phyloP scores from a whole-genome alignment of 164 flowering plant species.

The Akebia trifoliata region DNA sequence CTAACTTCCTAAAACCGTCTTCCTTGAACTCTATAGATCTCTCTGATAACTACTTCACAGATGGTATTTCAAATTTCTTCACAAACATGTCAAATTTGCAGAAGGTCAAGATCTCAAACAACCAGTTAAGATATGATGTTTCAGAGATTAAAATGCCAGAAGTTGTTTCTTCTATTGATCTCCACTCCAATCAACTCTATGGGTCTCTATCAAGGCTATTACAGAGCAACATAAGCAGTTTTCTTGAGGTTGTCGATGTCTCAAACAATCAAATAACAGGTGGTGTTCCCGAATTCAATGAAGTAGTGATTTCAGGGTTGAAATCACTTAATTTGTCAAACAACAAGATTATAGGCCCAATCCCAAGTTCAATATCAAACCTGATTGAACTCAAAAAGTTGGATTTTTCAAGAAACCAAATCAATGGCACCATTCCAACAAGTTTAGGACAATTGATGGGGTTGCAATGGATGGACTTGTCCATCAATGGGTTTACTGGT shows the following conservation, averaged over 20 bases:
- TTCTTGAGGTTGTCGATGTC: constrained; percentile 49
- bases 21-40: constrained; percentile 68
- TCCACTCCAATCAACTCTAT: constrained; percentile 55
- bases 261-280: constrained; percentile 65
- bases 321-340: constrained; percentile 54
- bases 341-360: constrained; percentile 61
- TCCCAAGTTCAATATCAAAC: constrained; percentile 74
- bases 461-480: constrained; percentile 74
- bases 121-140: constrained; percentile 48
- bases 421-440: constrained; percentile 71
- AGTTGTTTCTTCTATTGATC: constrained; percentile 54
- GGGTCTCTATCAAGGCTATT: constrained; percentile 56
- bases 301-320: constrained; percentile 41
- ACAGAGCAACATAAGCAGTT: constrained; percentile 42
- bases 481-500: constrained; percentile 61
- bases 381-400: constrained; percentile 46
- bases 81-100: constrained; percentile 55
- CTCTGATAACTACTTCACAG: constrained; percentile 57
- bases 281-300: constrained; percentile 46
- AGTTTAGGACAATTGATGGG: constrained; percentile 45
- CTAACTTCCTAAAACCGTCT: constrained; percentile 49
- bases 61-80: constrained; percentile 46
- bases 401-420: constrained; percentile 63
- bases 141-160: constrained; percentile 46
- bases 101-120: constrained; percentile 63